Percentiles rank a stretch among this genome's conserved stretches.
These are phyloP conservation scores for Yarrowia sp. DNA, from an alignment of 805 yeast genomes.

Conservation along the genomic window DNA sequence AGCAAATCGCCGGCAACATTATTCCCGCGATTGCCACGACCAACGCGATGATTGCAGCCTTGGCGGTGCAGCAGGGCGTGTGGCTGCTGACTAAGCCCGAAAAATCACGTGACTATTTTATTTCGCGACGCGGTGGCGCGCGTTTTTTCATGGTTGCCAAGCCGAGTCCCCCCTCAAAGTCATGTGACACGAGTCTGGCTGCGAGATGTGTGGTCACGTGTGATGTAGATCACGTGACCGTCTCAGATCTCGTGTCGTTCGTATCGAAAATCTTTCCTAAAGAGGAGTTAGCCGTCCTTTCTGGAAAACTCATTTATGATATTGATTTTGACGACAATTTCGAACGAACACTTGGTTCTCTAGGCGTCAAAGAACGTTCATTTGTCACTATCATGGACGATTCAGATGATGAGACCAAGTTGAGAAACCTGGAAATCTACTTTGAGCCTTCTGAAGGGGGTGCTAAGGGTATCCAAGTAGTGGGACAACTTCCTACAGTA, in stretches of 20 bases:
- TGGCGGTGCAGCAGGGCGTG: conserved; percentile 72
- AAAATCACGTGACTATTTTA: conserved; percentile 34
- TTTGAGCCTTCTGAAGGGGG: conserved; percentile 26
- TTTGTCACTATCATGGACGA: conserved; percentile 76
- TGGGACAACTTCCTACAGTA: background rate
- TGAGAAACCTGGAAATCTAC: conserved; percentile 44
- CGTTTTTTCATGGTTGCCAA: conserved; percentile 40
- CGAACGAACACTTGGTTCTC: conserved; percentile 46
- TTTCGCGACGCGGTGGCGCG: background rate
- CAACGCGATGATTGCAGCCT: conserved; percentile 91
- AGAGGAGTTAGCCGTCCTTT: conserved; percentile 50
- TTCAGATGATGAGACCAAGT: conserved; percentile 57
- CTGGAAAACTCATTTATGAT: conserved; percentile 73
- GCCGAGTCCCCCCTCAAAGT: conserved; percentile 51
- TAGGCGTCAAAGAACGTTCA: conserved; percentile 61
- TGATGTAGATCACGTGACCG: conserved; percentile 38
- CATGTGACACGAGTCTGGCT: conserved; percentile 62
- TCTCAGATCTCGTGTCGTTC: conserved; percentile 45
- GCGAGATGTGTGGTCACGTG: conserved; percentile 37
- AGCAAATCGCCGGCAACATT: conserved; percentile 93
- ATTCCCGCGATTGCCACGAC: conserved; percentile 99
- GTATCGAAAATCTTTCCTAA: background rate
- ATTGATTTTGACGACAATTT: conserved; percentile 78
- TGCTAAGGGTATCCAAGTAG: background rate
- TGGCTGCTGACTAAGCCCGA: conserved; percentile 40